Evolutionary conservation across 352 stramenopile species (phyloP).

Genomic region (Labyrinthula sp.): DNA sequence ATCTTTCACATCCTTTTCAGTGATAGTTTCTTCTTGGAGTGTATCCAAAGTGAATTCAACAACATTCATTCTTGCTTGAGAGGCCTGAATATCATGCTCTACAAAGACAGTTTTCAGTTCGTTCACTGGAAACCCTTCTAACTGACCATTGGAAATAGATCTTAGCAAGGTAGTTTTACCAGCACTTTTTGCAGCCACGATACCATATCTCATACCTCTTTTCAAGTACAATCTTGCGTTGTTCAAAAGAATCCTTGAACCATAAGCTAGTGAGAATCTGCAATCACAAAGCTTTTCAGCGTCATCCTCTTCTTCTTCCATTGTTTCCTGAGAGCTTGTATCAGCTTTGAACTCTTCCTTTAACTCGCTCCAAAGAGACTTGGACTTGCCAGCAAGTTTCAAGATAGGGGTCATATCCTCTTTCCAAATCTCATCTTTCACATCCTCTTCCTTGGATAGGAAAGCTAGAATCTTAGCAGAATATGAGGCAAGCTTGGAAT

Average conservation of each 20-base stretch:
- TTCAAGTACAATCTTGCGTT: conserved; percentile 49
- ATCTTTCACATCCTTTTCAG: conserved; percentile 47
- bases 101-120: conserved; percentile 82
- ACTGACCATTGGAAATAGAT: conserved; percentile 67
- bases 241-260: conserved; percentile 50
- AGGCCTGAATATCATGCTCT: conserved; percentile 72
- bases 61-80: conserved; percentile 56
- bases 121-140: conserved; percentile 66
- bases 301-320: conserved; percentile 84
- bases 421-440: conserved; percentile 51
- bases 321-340: conserved; percentile 37
- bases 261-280: conserved; percentile 90
- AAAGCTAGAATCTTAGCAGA: neutral
- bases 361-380: conserved; percentile 22
- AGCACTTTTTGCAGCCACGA: conserved; percentile 82
- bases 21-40: conserved; percentile 49
- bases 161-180: conserved; percentile 84
- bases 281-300: conserved; percentile 93
- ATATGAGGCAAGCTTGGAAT: conserved; percentile 13
- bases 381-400: conserved; percentile 28
- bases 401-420: conserved; percentile 59
- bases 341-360: conserved; percentile 19
- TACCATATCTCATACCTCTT: conserved; percentile 63
- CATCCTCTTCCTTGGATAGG: conserved; percentile 42
- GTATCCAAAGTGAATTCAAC: conserved; percentile 68